Evolutionary conservation across 1,139 yeast species (phyloP).

Genomic region (Pneumocystis carinii): DNA sequence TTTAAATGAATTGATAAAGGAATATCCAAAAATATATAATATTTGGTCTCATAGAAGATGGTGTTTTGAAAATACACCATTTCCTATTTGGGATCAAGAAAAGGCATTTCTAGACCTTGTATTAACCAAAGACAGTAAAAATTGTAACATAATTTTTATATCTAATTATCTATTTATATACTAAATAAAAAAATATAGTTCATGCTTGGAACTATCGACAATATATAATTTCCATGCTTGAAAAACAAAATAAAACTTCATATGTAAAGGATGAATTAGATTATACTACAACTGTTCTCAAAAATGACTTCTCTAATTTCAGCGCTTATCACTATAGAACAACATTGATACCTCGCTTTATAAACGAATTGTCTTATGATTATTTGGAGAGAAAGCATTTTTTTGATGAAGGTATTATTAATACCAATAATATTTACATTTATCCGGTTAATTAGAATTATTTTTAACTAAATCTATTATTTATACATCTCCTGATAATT

Average conservation of each 20-base stretch:
- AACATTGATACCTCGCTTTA: conserved; percentile 44
- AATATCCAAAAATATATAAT: conserved; percentile 86
- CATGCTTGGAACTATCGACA: conserved; percentile 96
- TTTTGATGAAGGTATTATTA: conserved; percentile 1
- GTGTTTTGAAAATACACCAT: conserved; percentile 48
- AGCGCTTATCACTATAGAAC: conserved; percentile 94
- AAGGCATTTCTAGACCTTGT: conserved; percentile 52
- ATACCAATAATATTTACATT: not conserved
- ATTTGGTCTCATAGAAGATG: conserved; percentile 89
- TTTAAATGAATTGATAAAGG: conserved; percentile 42
- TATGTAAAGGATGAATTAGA: conserved; percentile 42
- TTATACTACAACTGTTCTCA: conserved; percentile 66
- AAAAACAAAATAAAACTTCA: conserved; percentile 24
- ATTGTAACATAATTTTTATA: conserved; percentile 27
- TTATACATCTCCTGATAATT: conserved; percentile 86
- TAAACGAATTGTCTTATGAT: conserved; percentile 18
- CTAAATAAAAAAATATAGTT: conserved; percentile 15
- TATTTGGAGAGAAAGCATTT: conserved; percentile 3
- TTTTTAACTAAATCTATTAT: conserved; percentile 65
- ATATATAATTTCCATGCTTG: conserved; percentile 43
- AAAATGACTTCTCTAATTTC: conserved; percentile 72
- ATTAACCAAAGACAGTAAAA: conserved; percentile 59
- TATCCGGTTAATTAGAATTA: conserved; percentile 39
- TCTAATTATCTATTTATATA: not conserved
- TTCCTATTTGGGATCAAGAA: conserved; percentile 53